These are phyloP conservation scores for Rehmannia glutinosa DNA, from an alignment of 257 asterid genomes.

Conservation along the genomic window DNA sequence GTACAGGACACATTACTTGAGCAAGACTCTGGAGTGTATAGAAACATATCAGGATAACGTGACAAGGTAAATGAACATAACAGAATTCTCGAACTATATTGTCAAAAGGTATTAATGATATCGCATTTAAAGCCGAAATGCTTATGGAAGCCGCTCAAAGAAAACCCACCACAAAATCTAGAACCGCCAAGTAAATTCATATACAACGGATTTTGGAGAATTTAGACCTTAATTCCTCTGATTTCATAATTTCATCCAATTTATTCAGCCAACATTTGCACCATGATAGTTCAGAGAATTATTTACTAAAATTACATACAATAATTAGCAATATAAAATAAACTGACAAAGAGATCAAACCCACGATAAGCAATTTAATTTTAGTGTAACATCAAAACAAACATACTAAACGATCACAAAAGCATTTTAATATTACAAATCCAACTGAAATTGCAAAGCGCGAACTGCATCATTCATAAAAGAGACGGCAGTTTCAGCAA, in stretches of 20 bases:
- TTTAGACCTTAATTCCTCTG: not conserved
- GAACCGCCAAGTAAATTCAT: not conserved
- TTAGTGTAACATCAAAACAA: not conserved
- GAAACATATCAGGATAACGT: constrained; percentile 2
- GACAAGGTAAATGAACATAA: not conserved
- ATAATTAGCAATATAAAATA: not conserved
- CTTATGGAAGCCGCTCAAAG: no score
- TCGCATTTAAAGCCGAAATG: not conserved
- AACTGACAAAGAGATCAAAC: not conserved
- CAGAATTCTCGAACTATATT: not conserved
- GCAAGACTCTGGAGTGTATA: not conserved
- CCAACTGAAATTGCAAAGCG: constrained; percentile 9
- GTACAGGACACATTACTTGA: constrained; percentile 5
- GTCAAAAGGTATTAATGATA: not conserved
- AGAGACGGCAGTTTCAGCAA: constrained; percentile 1
- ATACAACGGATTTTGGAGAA: not conserved
- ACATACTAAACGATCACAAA: not conserved
- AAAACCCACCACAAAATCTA: not conserved
- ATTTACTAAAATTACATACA: not conserved
- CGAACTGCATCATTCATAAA: constrained; percentile 11
- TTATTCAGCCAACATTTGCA: not conserved
- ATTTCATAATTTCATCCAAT: not conserved
- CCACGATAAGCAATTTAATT: constrained; percentile 1
- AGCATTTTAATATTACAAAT: constrained; percentile 5
- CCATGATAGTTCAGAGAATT: not conserved